These are phyloP conservation scores for Neoarthrinium moseri DNA, from an alignment of 2,329 filamentous ascomycete genomes.

Conservation along the genomic window DNA sequence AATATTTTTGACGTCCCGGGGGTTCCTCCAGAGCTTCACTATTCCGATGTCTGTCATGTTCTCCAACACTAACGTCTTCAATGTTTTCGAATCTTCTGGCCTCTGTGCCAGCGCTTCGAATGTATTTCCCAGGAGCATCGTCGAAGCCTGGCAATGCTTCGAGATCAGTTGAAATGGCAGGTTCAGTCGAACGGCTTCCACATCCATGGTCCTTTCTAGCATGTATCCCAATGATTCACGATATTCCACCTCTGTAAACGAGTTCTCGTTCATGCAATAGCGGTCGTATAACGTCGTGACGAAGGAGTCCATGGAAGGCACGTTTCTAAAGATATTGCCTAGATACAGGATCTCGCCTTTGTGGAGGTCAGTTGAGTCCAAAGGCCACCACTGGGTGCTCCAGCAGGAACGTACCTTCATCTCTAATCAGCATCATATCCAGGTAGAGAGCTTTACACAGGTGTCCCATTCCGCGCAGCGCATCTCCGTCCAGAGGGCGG, in stretches of 20 bases:
- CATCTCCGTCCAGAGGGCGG: constrained; percentile 34
- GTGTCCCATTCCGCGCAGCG: constrained; percentile 43
- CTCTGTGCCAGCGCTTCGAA: constrained; percentile 46
- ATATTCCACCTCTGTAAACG: constrained; percentile 51
- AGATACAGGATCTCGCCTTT: constrained; percentile 49
- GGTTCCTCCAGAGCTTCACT: constrained; percentile 49
- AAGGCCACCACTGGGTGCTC: too few relatives aligned
- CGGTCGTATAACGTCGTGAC: constrained; percentile 39
- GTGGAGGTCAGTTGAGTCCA: too few relatives aligned
- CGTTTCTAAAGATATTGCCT: constrained; percentile 40
- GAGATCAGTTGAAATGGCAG: constrained; percentile 52
- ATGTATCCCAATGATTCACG: constrained; percentile 37
- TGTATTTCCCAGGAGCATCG: constrained; percentile 51
- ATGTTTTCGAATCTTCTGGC: constrained; percentile 38
- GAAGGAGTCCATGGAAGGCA: constrained; percentile 46
- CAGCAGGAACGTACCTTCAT: constrained; percentile 40
- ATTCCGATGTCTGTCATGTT: constrained; percentile 48
- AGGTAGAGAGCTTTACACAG: constrained; percentile 50
- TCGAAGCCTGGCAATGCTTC: constrained; percentile 43
- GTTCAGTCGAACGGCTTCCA: constrained; percentile 46
- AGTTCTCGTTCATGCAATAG: constrained; percentile 47
- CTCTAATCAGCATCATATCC: constrained; percentile 52
- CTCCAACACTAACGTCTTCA: constrained; percentile 48
- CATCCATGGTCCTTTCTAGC: constrained; percentile 41
- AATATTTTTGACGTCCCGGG: constrained; percentile 48